Evolutionary conservation across 305 asterid genomes (phyloP).

Genomic region (Rubia peregrina): DNA sequence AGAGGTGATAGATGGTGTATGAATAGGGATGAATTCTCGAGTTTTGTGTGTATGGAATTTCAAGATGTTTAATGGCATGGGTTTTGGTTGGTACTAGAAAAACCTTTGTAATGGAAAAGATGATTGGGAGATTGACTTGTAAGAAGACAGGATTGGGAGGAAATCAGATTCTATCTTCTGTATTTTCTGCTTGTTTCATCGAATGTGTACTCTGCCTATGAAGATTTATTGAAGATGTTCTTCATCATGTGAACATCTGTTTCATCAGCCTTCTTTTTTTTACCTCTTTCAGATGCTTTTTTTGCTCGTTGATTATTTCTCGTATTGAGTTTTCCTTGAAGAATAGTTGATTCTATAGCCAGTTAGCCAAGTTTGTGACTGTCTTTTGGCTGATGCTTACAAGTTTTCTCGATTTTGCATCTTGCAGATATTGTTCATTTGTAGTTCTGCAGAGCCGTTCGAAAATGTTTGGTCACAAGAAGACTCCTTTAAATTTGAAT

Average conservation of each 20-base stretch:
- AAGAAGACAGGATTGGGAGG: background rate
- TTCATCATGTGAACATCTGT: background rate
- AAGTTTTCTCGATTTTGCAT: slow-evolving; percentile 6
- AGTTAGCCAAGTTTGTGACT: background rate
- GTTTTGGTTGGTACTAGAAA: background rate
- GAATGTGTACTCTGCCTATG: background rate
- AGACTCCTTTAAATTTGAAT: slow-evolving; percentile 44
- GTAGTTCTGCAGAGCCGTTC: slow-evolving; percentile 15
- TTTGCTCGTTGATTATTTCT: background rate
- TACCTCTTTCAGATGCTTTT: background rate
- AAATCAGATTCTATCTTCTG: background rate
- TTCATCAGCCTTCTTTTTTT: background rate
- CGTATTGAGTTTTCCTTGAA: background rate
- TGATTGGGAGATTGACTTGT: background rate
- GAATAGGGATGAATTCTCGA: background rate
- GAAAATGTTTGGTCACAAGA: slow-evolving; percentile 59
- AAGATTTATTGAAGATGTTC: background rate
- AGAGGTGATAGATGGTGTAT: background rate
- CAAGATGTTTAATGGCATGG: background rate
- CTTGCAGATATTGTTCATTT: slow-evolving; percentile 9
- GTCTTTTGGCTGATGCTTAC: background rate
- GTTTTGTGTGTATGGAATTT: background rate
- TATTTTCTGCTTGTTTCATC: background rate
- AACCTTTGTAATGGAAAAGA: too few relatives aligned
- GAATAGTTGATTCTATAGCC: background rate